These are phyloP conservation scores for Dactylonectria macrodidyma DNA, from an alignment of 2,329 filamentous ascomycete species.

Conservation along the genomic window DNA sequence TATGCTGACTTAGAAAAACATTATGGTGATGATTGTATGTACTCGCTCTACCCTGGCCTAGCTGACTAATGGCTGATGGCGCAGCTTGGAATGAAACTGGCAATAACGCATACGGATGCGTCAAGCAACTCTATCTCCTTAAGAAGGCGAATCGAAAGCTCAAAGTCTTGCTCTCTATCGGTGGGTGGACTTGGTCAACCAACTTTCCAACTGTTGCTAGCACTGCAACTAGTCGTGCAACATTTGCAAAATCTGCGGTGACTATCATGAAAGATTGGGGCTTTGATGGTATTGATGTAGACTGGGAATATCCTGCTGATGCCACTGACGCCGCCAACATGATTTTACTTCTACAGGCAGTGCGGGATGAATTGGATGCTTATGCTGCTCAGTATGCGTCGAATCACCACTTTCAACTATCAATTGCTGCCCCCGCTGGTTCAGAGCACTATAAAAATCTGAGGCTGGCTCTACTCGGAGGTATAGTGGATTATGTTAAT, in stretches of 20 bases:
- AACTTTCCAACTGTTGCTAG: conserved; percentile 79
- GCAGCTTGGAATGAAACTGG: conserved; percentile 65
- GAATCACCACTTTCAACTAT: conserved; percentile 64
- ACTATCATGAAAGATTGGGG: conserved; percentile 79
- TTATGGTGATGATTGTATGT: conserved; percentile 35
- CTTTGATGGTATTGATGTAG: conserved; percentile 63
- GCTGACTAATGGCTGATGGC: neutral
- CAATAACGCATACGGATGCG: conserved; percentile 80
- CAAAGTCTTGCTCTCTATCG: conserved; percentile 84
- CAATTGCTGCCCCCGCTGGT: conserved; percentile 65
- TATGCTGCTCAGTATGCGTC: conserved; percentile 59
- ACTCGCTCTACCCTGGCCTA: neutral
- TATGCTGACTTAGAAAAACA: conserved; percentile 39
- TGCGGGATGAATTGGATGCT: conserved; percentile 61
- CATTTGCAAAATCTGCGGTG: conserved; percentile 79
- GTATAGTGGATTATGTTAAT: conserved; percentile 68
- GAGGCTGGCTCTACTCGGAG: conserved; percentile 61
- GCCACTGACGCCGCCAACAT: conserved; percentile 57
- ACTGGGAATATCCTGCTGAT: conserved; percentile 55
- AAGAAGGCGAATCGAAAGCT: conserved; percentile 84
- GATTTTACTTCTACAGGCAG: conserved; percentile 56
- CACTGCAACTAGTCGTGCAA: conserved; percentile 67
- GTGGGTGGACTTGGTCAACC: conserved; percentile 84
- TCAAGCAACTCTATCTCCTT: conserved; percentile 82
- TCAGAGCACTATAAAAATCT: conserved; percentile 63